A percentile compares a stretch with the other conserved stretches of the same genome.
phyloP scores from a whole-genome alignment of 805 yeast genomes.

The Saccharomycopsis microspora region DNA sequence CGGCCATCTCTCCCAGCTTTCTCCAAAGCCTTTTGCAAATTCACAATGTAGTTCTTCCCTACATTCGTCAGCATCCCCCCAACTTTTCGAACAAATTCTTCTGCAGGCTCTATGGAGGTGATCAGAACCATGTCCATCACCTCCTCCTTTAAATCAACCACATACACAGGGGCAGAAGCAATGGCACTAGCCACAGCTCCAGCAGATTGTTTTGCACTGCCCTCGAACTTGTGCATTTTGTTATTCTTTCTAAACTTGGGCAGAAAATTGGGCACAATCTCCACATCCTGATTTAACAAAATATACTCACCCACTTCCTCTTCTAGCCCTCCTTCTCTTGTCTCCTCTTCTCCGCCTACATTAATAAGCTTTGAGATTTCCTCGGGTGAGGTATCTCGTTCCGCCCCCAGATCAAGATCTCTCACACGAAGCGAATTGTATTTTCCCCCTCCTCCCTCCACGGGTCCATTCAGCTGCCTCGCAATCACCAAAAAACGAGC shows the following conservation, averaged over 20 bases:
- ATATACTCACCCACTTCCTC: conserved; percentile 17
- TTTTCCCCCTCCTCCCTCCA: conserved; percentile 29
- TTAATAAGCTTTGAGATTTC: conserved; percentile 32
- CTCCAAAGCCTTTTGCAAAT: conserved; percentile 57
- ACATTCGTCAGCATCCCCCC: conserved; percentile 71
- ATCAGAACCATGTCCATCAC: conserved; percentile 73
- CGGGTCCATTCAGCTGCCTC: conserved; percentile 44
- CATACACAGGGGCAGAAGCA: conserved; percentile 58
- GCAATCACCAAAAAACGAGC: conserved; percentile 58
- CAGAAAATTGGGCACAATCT: conserved; percentile 60
- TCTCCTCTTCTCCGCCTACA: conserved; percentile 18
- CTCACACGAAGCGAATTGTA: conserved; percentile 71
- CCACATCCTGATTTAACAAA: conserved; percentile 9
- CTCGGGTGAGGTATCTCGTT: conserved; percentile 59
- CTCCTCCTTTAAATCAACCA: conserved; percentile 74
- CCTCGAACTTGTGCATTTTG: conserved; percentile 68
- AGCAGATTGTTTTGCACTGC: conserved; percentile 55
- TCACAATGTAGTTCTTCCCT: conserved; percentile 70
- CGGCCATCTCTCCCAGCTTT: conserved; percentile 67
- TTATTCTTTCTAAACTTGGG: conserved; percentile 69
- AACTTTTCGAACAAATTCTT: conserved; percentile 70
- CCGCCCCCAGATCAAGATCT: conserved; percentile 47
- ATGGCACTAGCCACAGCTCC: conserved; percentile 41
- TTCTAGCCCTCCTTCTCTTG: conserved; percentile 22
- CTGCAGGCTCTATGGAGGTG: conserved; percentile 64